Conservation (phyloP, 1,284 basidiomycete species). For the Ustilago vetiveriae region DNA sequence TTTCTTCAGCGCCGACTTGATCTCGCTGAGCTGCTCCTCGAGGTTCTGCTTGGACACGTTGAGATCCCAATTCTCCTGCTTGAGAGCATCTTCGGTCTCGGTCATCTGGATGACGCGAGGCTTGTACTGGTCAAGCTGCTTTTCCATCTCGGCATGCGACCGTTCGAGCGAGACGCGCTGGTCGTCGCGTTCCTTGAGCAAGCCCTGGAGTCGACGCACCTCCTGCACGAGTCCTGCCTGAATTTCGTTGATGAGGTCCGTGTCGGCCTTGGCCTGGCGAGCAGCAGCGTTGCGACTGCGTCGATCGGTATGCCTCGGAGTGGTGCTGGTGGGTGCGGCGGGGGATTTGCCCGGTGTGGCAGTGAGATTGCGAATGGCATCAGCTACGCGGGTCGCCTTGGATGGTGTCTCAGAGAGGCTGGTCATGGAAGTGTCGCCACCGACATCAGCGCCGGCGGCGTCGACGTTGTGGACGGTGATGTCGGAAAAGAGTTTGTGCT, state of each 20-base stretch:
- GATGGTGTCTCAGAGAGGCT: slow-evolving; percentile 35
- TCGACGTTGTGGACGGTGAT: slow-evolving; percentile 39
- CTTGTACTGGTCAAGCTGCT: slow-evolving; percentile 59
- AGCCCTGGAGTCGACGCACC: slow-evolving; percentile 52
- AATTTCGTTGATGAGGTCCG: slow-evolving; percentile 58
- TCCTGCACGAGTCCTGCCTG: slow-evolving; percentile 58
- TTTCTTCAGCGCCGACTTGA: slow-evolving; percentile 76
- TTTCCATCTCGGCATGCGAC: slow-evolving; percentile 50
- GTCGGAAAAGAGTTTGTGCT: slow-evolving; percentile 44
- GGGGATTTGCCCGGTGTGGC: slow-evolving; percentile 41
- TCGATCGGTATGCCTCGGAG: slow-evolving; percentile 49
- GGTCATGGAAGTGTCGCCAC: slow-evolving; percentile 11
- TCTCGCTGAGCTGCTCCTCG: slow-evolving; percentile 76
- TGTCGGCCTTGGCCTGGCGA: slow-evolving; percentile 52
- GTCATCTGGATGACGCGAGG: slow-evolving; percentile 57
- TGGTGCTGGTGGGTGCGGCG: slow-evolving; percentile 24
- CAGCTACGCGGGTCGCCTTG: slow-evolving; percentile 41
- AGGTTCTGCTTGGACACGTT: slow-evolving; percentile 91
- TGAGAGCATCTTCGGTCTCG: slow-evolving; percentile 74
- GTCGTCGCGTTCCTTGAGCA: slow-evolving; percentile 56
- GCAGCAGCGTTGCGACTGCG: slow-evolving; percentile 56
- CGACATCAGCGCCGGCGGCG: slow-evolving; percentile 20
- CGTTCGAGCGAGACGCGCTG: slow-evolving; percentile 45
- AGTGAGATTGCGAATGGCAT: slow-evolving; percentile 42
- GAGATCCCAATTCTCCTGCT: slow-evolving; percentile 98